Conservation (phyloP, 1,284 basidiomycete genomes). For the Leccinum subfulvum region DNA sequence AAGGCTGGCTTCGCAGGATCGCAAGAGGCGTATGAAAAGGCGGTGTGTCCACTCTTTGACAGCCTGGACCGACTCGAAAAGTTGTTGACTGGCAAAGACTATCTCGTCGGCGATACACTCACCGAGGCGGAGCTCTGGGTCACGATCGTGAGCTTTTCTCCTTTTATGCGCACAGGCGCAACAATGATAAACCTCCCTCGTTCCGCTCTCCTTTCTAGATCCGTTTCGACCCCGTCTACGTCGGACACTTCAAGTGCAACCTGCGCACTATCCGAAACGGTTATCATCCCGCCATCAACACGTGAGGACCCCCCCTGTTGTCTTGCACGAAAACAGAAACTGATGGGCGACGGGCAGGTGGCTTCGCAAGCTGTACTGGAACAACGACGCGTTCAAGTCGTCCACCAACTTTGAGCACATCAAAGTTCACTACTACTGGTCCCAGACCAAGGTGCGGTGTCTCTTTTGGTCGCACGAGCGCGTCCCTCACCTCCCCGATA, state of each 20-base stretch:
- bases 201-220: slow-evolving; percentile 15
- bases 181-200: neutral
- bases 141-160: slow-evolving; percentile 73
- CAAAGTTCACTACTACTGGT: slow-evolving; percentile 85
- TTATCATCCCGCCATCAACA: slow-evolving; percentile 82
- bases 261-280: slow-evolving; percentile 73
- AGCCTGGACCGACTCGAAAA: slow-evolving; percentile 82
- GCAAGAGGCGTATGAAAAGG: slow-evolving; percentile 80
- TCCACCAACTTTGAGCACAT: slow-evolving; percentile 89
- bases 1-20: slow-evolving; percentile 85
- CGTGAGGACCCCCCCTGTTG: slow-evolving; percentile 36
- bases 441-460: slow-evolving; percentile 49
- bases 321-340: neutral
- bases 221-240: slow-evolving; percentile 80
- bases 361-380: slow-evolving; percentile 92
- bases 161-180: too few species aligned
- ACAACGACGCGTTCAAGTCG: slow-evolving; percentile 82
- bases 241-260: slow-evolving; percentile 95
- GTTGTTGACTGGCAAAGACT: slow-evolving; percentile 75
- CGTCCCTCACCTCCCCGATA: slow-evolving; percentile 23
- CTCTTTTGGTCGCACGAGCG: neutral
- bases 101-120: slow-evolving; percentile 76
- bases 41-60: slow-evolving; percentile 71
- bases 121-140: slow-evolving; percentile 96
- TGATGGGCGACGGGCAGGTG: slow-evolving; percentile 46